phyloP scores from a whole-genome alignment of 371 early-diverging fungal genomes.

The Mortierella sp. region DNA sequence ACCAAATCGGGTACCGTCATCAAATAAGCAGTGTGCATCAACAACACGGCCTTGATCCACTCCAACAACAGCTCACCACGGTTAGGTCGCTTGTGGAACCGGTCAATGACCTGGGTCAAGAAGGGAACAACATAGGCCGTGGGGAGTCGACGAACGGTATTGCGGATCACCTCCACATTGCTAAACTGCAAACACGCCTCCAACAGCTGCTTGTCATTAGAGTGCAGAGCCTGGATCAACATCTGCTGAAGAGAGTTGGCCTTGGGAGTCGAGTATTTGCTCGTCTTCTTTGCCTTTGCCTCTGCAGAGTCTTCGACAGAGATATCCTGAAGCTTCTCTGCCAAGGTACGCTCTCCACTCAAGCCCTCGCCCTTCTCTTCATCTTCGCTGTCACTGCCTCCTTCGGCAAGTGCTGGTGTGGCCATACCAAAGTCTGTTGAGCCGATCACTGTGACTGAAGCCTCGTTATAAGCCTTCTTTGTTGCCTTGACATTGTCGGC shows the following conservation, averaged over 20 bases:
- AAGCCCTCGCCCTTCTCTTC: conserved; percentile 26
- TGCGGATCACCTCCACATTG: conserved; percentile 71
- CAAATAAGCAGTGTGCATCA: conserved; percentile 77
- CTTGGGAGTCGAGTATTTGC: conserved; percentile 52
- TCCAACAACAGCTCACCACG: conserved; percentile 71
- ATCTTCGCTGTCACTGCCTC: conserved; percentile 17
- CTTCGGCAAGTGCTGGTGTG: conserved; percentile 23
- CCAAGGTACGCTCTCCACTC: conserved; percentile 54
- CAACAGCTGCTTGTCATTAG: conserved; percentile 72
- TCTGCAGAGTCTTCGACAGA: conserved; percentile 39
- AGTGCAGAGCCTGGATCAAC: conserved; percentile 82
- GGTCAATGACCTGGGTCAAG: conserved; percentile 68
- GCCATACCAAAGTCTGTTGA: conserved; percentile 42
- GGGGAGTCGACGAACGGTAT: conserved; percentile 76
- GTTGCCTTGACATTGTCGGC: conserved; percentile 58
- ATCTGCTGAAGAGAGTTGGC: conserved; percentile 77
- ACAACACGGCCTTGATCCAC: conserved; percentile 80
- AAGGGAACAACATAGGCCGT: conserved; percentile 79
- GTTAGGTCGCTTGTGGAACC: conserved; percentile 75
- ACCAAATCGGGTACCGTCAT: conserved; percentile 78
- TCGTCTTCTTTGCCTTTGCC: conserved; percentile 43
- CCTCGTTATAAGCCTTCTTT: conserved; percentile 51
- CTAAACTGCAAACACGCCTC: conserved; percentile 72
- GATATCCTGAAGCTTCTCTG: conserved; percentile 54
- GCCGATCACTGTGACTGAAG: conserved; percentile 49